These are phyloP conservation scores for Saccharomyces paradoxus DNA, from an alignment of 805 yeast genomes.

Conservation along the genomic window DNA sequence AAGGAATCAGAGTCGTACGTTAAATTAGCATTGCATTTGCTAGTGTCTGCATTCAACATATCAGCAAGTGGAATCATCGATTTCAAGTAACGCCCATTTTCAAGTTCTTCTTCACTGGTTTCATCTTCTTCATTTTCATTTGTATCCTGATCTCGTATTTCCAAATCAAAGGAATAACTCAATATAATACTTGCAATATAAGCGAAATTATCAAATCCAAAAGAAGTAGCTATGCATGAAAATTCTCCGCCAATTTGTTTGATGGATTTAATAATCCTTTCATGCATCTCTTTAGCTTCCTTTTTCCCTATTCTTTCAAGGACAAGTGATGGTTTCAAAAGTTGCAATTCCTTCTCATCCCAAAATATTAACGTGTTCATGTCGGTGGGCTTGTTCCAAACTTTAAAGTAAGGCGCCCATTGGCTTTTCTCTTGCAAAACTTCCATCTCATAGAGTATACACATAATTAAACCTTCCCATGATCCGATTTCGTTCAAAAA, in stretches of 20 bases:
- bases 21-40: slow-evolving; percentile 64
- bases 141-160: slow-evolving; percentile 30
- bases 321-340: slow-evolving; percentile 63
- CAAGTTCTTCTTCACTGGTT: slow-evolving; percentile 34
- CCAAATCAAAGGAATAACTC: slow-evolving; percentile 88
- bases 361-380: slow-evolving; percentile 76
- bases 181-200: slow-evolving; percentile 70
- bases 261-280: slow-evolving; percentile 25
- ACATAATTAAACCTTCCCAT: slow-evolving; percentile 74
- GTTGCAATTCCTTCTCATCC: slow-evolving; percentile 50
- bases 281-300: slow-evolving; percentile 54
- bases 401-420: slow-evolving; percentile 66
- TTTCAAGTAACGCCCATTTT: slow-evolving; percentile 40
- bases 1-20: slow-evolving; percentile 41
- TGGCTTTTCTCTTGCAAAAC: slow-evolving; percentile 38
- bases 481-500: slow-evolving; percentile 38
- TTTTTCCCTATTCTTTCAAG: slow-evolving; percentile 62
- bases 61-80: slow-evolving; percentile 94
- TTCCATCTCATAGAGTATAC: slow-evolving; percentile 53
- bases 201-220: slow-evolving; percentile 53
- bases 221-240: slow-evolving; percentile 22
- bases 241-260: slow-evolving; percentile 25
- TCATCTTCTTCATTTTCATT: slow-evolving; percentile 31
- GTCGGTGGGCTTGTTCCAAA: slow-evolving; percentile 47
- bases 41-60: slow-evolving; percentile 78